Conservation (phyloP, 495 filamentous ascomycete genomes). For the Penicillium lividum region DNA sequence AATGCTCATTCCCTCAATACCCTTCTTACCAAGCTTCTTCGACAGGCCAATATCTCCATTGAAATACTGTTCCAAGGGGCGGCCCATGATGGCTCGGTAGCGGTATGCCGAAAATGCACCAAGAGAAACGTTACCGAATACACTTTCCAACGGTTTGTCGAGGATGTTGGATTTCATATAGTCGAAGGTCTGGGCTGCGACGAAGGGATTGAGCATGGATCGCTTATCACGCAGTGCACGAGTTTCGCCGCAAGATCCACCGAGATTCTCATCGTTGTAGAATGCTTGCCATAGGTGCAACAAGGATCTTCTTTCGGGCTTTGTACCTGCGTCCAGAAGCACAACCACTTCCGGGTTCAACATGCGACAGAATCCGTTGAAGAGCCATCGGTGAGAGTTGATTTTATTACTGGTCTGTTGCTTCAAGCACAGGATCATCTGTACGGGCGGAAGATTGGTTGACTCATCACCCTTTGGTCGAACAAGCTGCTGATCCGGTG, state of each 20-base stretch:
- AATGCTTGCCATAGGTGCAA: conserved; percentile 94
- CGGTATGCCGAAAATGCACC: conserved; percentile 98
- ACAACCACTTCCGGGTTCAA: conserved; percentile 95
- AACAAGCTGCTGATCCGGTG: conserved; percentile 16
- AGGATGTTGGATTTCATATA: conserved; percentile 99
- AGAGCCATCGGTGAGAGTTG: conserved; percentile 97
- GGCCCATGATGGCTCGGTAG: conserved; percentile 95
- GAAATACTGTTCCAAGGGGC: conserved; percentile 96
- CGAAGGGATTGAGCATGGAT: conserved; percentile 89
- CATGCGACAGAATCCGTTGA: conserved; percentile 94
- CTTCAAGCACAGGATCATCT: conserved; percentile 55
- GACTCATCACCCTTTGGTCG: conserved; percentile 17
- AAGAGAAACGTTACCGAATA: conserved; percentile 95
- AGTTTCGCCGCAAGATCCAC: conserved; percentile 97
- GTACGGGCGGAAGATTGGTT: conserved; percentile 53
- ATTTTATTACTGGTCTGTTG: conserved; percentile 68
- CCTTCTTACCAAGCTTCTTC: conserved; percentile 90
- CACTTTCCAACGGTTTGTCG: conserved; percentile 93
- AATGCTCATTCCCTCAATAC: conserved; percentile 99
- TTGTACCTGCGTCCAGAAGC: conserved; percentile 92
- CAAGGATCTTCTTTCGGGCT: conserved; percentile 85
- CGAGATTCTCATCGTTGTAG: conserved; percentile 97
- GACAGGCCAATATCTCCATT: conserved; percentile 97
- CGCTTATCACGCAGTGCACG: conserved; percentile 92
- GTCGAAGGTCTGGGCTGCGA: conserved; percentile 97